Percentiles rank a stretch among this genome's conserved stretches.
phyloP scores from a whole-genome alignment of 805 yeast genomes.

The Lipomyces anomalus region DNA sequence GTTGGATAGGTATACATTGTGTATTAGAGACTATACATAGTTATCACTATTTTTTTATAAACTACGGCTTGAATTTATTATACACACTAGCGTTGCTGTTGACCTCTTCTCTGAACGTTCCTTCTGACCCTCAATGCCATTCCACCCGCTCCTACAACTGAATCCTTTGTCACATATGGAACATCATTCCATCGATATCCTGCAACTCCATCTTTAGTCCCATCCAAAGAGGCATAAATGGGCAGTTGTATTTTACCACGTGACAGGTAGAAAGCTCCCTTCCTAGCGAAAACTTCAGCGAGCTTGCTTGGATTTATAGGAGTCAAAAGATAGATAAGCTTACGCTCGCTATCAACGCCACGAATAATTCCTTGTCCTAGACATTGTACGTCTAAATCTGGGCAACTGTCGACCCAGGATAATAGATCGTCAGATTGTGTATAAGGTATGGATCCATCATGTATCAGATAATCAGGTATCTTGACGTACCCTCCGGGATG shows the following conservation, averaged over 20 bases:
- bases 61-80: background rate
- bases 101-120: slow-evolving; percentile 16
- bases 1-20: background rate
- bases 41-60: background rate
- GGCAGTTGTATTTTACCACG: slow-evolving; percentile 18
- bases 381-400: too few relatives aligned
- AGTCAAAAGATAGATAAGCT: slow-evolving; percentile 7
- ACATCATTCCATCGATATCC: slow-evolving; percentile 8
- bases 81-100: too few relatives aligned
- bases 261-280: background rate
- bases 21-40: background rate
- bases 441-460: background rate
- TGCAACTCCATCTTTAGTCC: slow-evolving; percentile 6
- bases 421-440: background rate
- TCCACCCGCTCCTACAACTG: slow-evolving; percentile 3
- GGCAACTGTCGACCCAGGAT: background rate
- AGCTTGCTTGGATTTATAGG: slow-evolving; percentile 1
- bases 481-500: too few relatives aligned
- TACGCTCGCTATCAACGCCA: slow-evolving; percentile 7
- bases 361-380: slow-evolving; percentile 16
- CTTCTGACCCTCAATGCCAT: slow-evolving; percentile 16
- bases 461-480: too few relatives aligned
- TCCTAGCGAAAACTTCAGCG: background rate
- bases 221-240: slow-evolving; percentile 13
- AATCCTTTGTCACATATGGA: slow-evolving; percentile 14